Conservation (phyloP, 129 eudicot genomes). For the Artemisia annua region DNA sequence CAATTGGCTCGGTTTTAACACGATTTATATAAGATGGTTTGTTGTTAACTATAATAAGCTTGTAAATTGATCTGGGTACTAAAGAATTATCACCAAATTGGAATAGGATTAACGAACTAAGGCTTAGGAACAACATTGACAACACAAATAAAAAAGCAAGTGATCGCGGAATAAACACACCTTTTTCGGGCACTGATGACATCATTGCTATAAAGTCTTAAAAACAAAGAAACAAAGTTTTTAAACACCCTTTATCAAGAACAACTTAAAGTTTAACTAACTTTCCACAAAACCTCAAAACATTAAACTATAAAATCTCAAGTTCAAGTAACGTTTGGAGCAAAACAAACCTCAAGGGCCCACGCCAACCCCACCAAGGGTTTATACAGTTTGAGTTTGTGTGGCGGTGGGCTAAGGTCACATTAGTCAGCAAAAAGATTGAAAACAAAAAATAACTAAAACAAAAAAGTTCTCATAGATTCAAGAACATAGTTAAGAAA, state of each 20-base stretch:
- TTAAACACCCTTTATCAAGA: background rate
- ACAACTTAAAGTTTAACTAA: too few species aligned
- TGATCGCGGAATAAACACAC: slow-evolving; percentile 38
- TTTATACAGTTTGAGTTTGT: too few species aligned
- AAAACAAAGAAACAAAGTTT: background rate
- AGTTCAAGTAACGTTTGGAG: too few species aligned
- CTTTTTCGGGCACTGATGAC: slow-evolving; percentile 43
- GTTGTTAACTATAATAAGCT: slow-evolving; percentile 32
- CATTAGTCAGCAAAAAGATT: too few species aligned
- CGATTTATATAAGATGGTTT: slow-evolving; percentile 23
- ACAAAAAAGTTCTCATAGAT: background rate
- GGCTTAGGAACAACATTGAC: slow-evolving; percentile 46
- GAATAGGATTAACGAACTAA: slow-evolving; percentile 41
- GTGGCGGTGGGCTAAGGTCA: too few species aligned
- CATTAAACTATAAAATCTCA: too few species aligned
- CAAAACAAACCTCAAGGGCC: too few species aligned
- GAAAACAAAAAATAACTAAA: background rate
- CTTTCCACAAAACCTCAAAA: too few species aligned
- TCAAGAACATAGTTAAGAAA: background rate
- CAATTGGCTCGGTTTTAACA: slow-evolving; percentile 2
- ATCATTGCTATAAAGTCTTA: slow-evolving; percentile 8
- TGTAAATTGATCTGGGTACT: slow-evolving; percentile 42
- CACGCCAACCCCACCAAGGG: too few species aligned
- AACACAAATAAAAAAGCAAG: slow-evolving; percentile 44
- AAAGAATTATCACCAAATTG: slow-evolving; percentile 41